Evolutionary conservation across 2,329 filamentous ascomycete species (phyloP).

Genomic region (Fusarium concolor): DNA sequence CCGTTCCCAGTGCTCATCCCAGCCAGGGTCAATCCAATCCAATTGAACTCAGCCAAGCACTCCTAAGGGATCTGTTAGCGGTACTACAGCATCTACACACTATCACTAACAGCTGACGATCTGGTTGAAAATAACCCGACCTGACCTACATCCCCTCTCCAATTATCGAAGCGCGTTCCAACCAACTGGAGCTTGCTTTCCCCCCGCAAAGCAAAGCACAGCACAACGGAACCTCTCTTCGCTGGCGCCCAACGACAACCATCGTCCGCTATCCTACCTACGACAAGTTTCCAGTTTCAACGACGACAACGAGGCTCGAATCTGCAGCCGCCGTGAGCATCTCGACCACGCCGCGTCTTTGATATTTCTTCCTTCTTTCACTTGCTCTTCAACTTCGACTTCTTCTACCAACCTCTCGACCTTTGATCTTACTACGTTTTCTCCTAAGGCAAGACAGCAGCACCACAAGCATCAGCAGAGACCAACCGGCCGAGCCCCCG

Average conservation of each 20-base stretch:
- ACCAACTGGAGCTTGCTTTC: conserved; percentile 36
- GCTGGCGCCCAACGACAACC: conserved; percentile 44
- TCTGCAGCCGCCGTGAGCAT: conserved; percentile 41
- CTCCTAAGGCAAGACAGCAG: conserved; percentile 16
- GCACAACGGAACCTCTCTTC: conserved; percentile 36
- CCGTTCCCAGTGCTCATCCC: conserved; percentile 29
- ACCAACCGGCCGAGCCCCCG: conserved; percentile 24
- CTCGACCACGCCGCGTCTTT: conserved; percentile 37
- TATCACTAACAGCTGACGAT: conserved; percentile 28
- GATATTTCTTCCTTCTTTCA: conserved; percentile 18
- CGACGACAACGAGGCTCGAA: conserved; percentile 44
- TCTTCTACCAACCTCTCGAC: conserved; percentile 8
- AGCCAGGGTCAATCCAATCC: conserved; percentile 14
- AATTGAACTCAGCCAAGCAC: conserved; percentile 11
- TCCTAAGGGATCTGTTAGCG: conserved; percentile 19
- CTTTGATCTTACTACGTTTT: conserved; percentile 18
- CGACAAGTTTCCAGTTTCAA: conserved; percentile 38
- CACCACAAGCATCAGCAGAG: conserved; percentile 36
- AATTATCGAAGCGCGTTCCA: conserved; percentile 41
- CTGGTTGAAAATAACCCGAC: conserved; percentile 5
- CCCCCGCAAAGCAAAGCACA: conserved; percentile 48
- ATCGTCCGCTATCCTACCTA: conserved; percentile 1
- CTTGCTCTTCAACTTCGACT: background rate
- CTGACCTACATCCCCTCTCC: conserved; percentile 33
- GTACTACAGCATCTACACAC: background rate